Conservation (phyloP, 768 basidiomycete genomes). For the Russula compacta region DNA sequence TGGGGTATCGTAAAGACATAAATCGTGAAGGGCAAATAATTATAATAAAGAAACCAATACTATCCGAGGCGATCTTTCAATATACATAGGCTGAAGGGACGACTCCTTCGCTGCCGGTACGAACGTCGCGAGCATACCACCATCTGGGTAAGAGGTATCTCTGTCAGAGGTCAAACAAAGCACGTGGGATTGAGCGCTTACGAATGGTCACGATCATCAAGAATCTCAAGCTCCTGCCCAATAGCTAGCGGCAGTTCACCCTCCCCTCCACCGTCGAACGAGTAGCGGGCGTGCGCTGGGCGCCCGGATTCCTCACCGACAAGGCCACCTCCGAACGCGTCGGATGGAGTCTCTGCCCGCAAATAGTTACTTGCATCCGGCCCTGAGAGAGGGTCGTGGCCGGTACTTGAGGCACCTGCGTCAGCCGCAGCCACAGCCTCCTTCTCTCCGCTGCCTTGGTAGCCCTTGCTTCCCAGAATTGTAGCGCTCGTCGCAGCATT, state of each 20-base stretch:
- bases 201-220: constrained; percentile 77
- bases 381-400: constrained; percentile 48
- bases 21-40: constrained; percentile 21
- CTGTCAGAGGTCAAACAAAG: constrained; percentile 1
- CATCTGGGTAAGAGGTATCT: constrained; percentile 43
- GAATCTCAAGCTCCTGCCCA: constrained; percentile 63
- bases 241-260: constrained; percentile 65
- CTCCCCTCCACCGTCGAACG: constrained; percentile 70
- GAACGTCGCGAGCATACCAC: constrained; percentile 86
- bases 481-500: constrained; percentile 83
- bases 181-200: constrained; percentile 32
- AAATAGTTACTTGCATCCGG: constrained; percentile 71
- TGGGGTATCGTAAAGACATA: constrained; percentile 21
- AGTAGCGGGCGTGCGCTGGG: constrained; percentile 72
- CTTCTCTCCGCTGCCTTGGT: constrained; percentile 39
- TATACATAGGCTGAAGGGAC: constrained; percentile 90
- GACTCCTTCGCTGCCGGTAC: constrained; percentile 77
- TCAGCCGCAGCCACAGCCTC: constrained; percentile 40
- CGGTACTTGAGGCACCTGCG: constrained; percentile 24
- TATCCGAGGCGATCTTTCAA: constrained; percentile 31
- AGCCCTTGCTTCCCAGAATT: constrained; percentile 49
- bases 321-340: constrained; percentile 53
- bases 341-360: constrained; percentile 75
- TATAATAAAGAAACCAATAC: constrained; percentile 7
- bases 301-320: constrained; percentile 51